Evolutionary conservation across 202 grass and related monocot species (phyloP).

Genomic region (Dendrocalamus latiflorus): DNA sequence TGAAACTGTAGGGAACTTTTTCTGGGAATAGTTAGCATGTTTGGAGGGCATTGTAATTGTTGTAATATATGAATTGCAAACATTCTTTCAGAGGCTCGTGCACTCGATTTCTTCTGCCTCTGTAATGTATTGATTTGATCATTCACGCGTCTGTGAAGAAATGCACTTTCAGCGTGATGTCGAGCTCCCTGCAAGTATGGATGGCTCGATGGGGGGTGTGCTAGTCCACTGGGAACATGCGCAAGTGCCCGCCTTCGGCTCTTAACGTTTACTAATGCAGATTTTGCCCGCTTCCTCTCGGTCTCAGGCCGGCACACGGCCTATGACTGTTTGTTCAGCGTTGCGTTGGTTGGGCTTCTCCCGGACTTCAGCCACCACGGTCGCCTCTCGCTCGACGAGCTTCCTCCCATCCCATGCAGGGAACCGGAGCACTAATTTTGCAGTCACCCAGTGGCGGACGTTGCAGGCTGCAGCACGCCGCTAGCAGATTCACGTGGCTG

Average conservation of each 20-base stretch:
- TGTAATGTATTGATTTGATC: slow-evolving; percentile 23
- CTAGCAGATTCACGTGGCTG: too few relatives aligned
- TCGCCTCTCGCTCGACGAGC: too few relatives aligned
- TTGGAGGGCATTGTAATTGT: slow-evolving; percentile 48
- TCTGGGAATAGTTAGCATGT: slow-evolving; percentile 44
- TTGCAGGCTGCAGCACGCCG: too few relatives aligned
- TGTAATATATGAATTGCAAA: slow-evolving; percentile 63
- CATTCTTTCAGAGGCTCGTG: slow-evolving; percentile 58
- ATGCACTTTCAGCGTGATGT: neutral
- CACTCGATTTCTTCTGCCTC: slow-evolving; percentile 22
- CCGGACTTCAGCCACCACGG: too few relatives aligned
- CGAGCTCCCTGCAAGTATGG: too few relatives aligned
- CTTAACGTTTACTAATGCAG: too few relatives aligned
- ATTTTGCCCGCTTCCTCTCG: too few relatives aligned
- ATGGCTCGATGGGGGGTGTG: too few relatives aligned
- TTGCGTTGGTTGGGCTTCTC: neutral
- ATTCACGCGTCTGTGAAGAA: neutral
- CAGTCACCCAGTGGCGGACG: neutral
- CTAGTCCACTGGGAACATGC: too few relatives aligned
- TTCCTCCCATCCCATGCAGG: neutral
- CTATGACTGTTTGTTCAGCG: neutral
- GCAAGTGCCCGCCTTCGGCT: too few relatives aligned
- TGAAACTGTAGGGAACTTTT: slow-evolving; percentile 38
- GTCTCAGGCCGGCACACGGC: neutral
- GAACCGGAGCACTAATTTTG: neutral